phyloP scores from a whole-genome alignment of 2,329 filamentous ascomycete species.

The Diatrype stigma region DNA sequence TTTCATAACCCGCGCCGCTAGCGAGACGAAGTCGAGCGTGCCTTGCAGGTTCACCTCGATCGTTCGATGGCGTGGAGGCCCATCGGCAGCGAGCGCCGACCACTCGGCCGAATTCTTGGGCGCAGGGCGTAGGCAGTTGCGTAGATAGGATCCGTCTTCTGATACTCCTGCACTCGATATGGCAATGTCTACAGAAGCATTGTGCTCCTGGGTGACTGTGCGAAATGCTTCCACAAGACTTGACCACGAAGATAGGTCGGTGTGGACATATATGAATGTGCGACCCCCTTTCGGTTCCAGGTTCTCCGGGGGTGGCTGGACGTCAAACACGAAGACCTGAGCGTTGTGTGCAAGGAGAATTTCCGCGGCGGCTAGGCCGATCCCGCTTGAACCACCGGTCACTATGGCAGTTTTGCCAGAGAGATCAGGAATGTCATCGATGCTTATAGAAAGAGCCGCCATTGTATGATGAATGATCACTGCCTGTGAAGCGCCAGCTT shows the following conservation, averaged over 20 bases:
- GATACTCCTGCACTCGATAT: too few relatives aligned
- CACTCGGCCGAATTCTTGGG: slow-evolving; percentile 23
- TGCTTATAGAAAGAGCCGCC: background rate
- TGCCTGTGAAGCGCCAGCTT: too few relatives aligned
- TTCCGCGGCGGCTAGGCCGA: slow-evolving; percentile 29
- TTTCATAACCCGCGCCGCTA: slow-evolving; percentile 25
- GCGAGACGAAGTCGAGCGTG: slow-evolving; percentile 29
- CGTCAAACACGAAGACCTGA: slow-evolving; percentile 27
- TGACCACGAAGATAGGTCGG: too few relatives aligned
- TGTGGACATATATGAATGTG: too few relatives aligned
- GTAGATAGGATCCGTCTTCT: slow-evolving; percentile 19
- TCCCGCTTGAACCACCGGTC: slow-evolving; percentile 24
- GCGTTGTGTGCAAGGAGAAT: slow-evolving; percentile 21
- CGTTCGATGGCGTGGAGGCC: slow-evolving; percentile 21
- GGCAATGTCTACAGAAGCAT: too few relatives aligned
- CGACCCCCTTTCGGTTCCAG: slow-evolving; percentile 6
- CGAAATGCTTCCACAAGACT: too few relatives aligned
- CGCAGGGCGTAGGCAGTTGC: slow-evolving; percentile 32
- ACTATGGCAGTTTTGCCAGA: background rate
- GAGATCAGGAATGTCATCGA: background rate
- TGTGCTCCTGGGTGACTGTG: too few relatives aligned
- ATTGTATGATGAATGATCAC: too few relatives aligned
- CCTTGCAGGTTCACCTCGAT: slow-evolving; percentile 31
- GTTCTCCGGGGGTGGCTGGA: slow-evolving; percentile 24
- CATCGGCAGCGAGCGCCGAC: slow-evolving; percentile 9